Percentiles rank a stretch among this genome's conserved stretches.
These are phyloP conservation scores for Spinacia oleracea DNA, from an alignment of 179 eudicot genomes.

Conservation along the genomic window DNA sequence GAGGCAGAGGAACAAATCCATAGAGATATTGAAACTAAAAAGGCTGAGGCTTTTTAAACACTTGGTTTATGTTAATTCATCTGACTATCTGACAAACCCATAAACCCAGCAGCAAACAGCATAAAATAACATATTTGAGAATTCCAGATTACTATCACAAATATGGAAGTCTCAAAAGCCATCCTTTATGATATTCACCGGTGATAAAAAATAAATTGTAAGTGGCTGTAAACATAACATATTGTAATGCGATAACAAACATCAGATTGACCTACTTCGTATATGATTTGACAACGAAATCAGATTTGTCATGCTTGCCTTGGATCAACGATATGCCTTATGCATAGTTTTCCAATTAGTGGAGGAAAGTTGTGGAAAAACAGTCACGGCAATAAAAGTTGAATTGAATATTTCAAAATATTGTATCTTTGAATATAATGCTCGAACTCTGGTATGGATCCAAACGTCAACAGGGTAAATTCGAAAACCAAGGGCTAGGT, in stretches of 20 bases:
- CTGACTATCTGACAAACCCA: not conserved
- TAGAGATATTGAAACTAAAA: too few species aligned
- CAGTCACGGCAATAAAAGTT: not conserved
- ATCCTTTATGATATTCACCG: not conserved
- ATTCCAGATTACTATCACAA: not conserved
- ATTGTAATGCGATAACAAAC: not conserved
- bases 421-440: too few species aligned
- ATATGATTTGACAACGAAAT: not conserved
- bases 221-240: not conserved
- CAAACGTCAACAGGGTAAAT: too few species aligned
- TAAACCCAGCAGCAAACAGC: not conserved
- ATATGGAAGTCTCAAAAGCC: constrained; percentile 3
- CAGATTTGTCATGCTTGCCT: not conserved
- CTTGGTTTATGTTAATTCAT: not conserved
- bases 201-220: not conserved
- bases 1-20: not conserved
- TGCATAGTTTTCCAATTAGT: not conserved
- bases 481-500: too few species aligned
- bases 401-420: too few species aligned
- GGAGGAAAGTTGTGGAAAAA: not conserved
- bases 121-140: not conserved
- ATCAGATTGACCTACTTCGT: too few species aligned
- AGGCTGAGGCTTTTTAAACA: not conserved
- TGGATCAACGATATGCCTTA: not conserved
- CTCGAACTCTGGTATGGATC: too few species aligned